phyloP scores from a whole-genome alignment of 1,284 basidiomycete species.

The Ustilago crameri region DNA sequence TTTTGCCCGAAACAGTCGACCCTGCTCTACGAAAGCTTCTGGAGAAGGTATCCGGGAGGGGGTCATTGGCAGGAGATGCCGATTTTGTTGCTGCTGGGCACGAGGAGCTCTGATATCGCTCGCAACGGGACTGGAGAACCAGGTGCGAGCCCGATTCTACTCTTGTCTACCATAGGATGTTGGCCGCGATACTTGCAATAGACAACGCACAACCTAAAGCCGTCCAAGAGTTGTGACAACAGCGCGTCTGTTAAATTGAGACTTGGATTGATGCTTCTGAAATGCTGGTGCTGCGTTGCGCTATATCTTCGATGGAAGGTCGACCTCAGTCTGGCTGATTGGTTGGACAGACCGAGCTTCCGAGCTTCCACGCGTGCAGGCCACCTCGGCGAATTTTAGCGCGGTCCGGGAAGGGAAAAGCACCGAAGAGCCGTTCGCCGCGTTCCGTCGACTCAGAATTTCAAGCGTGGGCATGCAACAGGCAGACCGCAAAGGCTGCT shows the following conservation, averaged over 20 bases:
- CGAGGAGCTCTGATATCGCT: slow-evolving; percentile 22
- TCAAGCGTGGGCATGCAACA: background rate
- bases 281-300: no score
- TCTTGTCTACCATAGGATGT: background rate
- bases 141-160: background rate
- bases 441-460: no score
- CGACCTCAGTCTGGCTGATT: no score
- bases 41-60: slow-evolving; percentile 20
- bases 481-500: no score
- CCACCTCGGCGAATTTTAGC: slow-evolving; percentile 22
- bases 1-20: slow-evolving; percentile 56
- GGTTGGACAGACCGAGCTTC: slow-evolving; percentile 28
- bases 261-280: no score
- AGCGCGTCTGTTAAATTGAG: no score
- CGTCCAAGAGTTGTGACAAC: no score
- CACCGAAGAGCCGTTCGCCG: slow-evolving; percentile 30
- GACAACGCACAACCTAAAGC: background rate
- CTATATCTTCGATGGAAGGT: no score
- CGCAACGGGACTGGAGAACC: no score
- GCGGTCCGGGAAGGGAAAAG: slow-evolving; percentile 3
- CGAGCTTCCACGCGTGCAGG: slow-evolving; percentile 16
- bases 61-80: background rate
- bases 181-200: background rate
- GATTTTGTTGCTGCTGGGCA: slow-evolving; percentile 2
- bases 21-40: slow-evolving; percentile 38